Percentiles rank a stretch among this genome's conserved stretches.
These are phyloP conservation scores for Pisolithus marmoratus DNA, from an alignment of 768 basidiomycete species.

Conservation along the genomic window DNA sequence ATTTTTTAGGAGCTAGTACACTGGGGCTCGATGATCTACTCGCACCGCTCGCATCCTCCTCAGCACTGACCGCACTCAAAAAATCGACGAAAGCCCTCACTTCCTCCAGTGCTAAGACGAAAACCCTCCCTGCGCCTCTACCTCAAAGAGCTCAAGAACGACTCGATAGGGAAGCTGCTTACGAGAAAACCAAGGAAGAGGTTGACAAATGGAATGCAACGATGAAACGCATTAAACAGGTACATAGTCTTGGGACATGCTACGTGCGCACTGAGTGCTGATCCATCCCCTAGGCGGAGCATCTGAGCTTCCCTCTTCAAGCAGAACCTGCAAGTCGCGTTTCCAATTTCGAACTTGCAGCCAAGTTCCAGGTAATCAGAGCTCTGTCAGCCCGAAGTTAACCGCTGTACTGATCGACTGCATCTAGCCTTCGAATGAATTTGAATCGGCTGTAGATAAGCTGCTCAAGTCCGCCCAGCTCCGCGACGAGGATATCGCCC, in stretches of 20 bases:
- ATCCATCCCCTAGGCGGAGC: constrained; percentile 56
- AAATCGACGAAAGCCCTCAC: constrained; percentile 63
- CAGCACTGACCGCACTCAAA: constrained; percentile 59
- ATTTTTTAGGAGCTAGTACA: constrained; percentile 40
- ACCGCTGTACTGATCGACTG: background rate
- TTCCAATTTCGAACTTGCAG: constrained; percentile 70
- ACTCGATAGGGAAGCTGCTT: constrained; percentile 89
- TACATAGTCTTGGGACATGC: constrained; percentile 21
- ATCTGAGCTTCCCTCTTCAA: constrained; percentile 84
- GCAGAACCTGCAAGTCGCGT: constrained; percentile 45
- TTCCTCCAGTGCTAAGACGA: constrained; percentile 47
- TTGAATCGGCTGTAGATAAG: constrained; percentile 79
- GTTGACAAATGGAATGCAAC: constrained; percentile 91
- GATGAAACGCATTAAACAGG: constrained; percentile 90
- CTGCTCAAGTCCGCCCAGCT: constrained; percentile 79
- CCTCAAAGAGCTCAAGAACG: constrained; percentile 85
- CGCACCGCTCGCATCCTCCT: constrained; percentile 60
- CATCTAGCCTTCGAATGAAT: constrained; percentile 68
- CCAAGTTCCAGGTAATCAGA: constrained; percentile 74
- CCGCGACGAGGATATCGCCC: constrained; percentile 70
- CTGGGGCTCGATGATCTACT: constrained; percentile 72
- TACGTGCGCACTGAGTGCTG: background rate
- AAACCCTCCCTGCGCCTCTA: constrained; percentile 74
- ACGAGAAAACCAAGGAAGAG: constrained; percentile 88
- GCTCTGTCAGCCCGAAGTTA: background rate